A percentile compares a stretch with the other conserved stretches of the same genome.
phyloP scores from a whole-genome alignment of 2,329 filamentous ascomycete genomes.

The Diaporthe amygdali region DNA sequence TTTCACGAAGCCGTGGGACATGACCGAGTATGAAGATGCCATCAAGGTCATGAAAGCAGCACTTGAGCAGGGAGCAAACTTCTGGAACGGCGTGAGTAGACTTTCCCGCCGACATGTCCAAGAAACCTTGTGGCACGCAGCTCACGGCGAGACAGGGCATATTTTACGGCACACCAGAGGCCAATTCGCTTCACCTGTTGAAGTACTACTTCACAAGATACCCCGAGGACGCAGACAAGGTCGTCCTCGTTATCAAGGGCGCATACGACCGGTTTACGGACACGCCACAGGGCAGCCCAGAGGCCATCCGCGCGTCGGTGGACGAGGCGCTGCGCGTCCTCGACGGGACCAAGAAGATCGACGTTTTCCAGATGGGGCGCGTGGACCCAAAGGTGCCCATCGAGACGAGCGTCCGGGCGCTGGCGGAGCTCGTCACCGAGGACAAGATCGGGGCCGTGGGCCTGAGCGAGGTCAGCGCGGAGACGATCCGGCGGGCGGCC shows the following conservation, averaged over 20 bases:
- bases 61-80: constrained; percentile 47
- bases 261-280: constrained; percentile 37
- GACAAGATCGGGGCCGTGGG: constrained; percentile 51
- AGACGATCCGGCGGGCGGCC: constrained; percentile 45
- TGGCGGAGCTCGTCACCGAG: constrained; percentile 43
- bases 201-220: constrained; percentile 60
- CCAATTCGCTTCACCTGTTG: constrained; percentile 58
- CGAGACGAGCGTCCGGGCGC: constrained; percentile 40
- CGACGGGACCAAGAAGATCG: constrained; percentile 50
- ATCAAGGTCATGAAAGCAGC: constrained; percentile 34
- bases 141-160: constrained; percentile 30
- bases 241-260: constrained; percentile 63
- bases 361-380: constrained; percentile 60
- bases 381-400: constrained; percentile 48
- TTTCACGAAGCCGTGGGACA: constrained; percentile 7
- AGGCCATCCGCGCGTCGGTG: constrained; percentile 60
- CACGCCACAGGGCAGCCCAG: constrained; percentile 49
- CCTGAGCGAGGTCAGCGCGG: constrained; percentile 47
- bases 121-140: neutral
- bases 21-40: neutral
- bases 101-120: neutral
- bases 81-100: constrained; percentile 61
- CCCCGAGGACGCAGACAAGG: constrained; percentile 59
- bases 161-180: constrained; percentile 56
- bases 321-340: constrained; percentile 49